phyloP scores from a whole-genome alignment of 495 filamentous ascomycete genomes.

The Clavariopsis aquatica region DNA sequence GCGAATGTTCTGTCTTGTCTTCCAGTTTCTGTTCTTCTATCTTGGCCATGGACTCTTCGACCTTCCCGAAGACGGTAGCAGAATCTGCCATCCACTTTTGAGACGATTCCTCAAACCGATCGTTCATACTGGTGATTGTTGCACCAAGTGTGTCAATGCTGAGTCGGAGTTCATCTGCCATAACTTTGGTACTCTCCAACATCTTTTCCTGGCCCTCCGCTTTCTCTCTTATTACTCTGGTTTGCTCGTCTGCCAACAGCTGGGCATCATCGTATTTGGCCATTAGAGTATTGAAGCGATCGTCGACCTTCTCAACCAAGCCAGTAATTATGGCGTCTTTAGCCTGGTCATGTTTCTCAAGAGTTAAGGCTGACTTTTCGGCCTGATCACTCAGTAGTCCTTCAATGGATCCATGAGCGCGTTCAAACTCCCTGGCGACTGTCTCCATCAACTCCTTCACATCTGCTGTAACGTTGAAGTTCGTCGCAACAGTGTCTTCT shows the following conservation, averaged over 20 bases:
- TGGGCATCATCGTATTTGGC: slow-evolving; percentile 82
- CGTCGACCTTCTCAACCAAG: slow-evolving; percentile 68
- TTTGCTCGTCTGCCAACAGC: slow-evolving; percentile 65
- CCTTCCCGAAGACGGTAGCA: slow-evolving; percentile 74
- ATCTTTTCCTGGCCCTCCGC: slow-evolving; percentile 67
- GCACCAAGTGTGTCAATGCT: slow-evolving; percentile 81
- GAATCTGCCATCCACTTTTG: slow-evolving; percentile 86
- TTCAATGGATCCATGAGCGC: slow-evolving; percentile 66
- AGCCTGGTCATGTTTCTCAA: slow-evolving; percentile 68
- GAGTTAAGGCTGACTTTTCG: slow-evolving; percentile 68
- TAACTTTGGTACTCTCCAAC: slow-evolving; percentile 67
- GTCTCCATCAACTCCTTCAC: slow-evolving; percentile 79
- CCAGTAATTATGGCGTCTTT: slow-evolving; percentile 59
- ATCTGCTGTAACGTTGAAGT: slow-evolving; percentile 60
- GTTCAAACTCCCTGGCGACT: slow-evolving; percentile 79
- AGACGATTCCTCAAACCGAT: slow-evolving; percentile 67
- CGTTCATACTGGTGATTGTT: slow-evolving; percentile 50
- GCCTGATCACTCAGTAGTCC: slow-evolving; percentile 72
- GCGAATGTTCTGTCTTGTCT: slow-evolving; percentile 71
- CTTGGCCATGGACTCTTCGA: slow-evolving; percentile 74
- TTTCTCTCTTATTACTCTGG: slow-evolving; percentile 65
- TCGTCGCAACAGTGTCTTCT: slow-evolving; percentile 42
- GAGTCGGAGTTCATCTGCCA: slow-evolving; percentile 80
- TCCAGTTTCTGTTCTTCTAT: slow-evolving; percentile 74
- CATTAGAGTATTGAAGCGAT: slow-evolving; percentile 74